phyloP scores from a whole-genome alignment of 768 basidiomycete species.

The Sporobolomyces phaffii region DNA sequence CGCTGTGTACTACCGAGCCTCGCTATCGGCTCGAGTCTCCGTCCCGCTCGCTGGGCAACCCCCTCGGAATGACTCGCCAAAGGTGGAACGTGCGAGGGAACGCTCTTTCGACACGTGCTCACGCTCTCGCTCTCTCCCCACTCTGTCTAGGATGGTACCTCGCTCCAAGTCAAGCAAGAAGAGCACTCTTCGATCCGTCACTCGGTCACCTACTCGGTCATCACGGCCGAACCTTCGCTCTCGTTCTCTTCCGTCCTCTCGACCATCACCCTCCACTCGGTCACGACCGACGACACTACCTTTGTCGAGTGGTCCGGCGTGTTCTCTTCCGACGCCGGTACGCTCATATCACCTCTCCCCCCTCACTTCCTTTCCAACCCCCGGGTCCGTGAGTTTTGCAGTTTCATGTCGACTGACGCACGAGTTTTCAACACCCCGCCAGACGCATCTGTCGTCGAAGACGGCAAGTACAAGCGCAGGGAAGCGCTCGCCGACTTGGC shows the following conservation, averaged over 20 bases:
- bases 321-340: slow-evolving; percentile 43
- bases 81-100: too few relatives aligned
- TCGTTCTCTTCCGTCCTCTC: slow-evolving; percentile 44
- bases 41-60: too few relatives aligned
- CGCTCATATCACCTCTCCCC: neutral
- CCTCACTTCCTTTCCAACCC: too few relatives aligned
- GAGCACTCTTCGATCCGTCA: slow-evolving; percentile 43
- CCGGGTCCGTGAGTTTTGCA: too few relatives aligned
- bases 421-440: too few relatives aligned
- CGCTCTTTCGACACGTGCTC: too few relatives aligned
- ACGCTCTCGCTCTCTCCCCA: too few relatives aligned
- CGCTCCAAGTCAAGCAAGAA: slow-evolving; percentile 44
- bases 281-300: slow-evolving; percentile 43
- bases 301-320: slow-evolving; percentile 42
- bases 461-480: slow-evolving; percentile 44
- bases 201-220: slow-evolving; percentile 42
- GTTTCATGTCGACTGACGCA: too few relatives aligned
- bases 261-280: slow-evolving; percentile 43
- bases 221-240: slow-evolving; percentile 43
- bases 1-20: too few relatives aligned
- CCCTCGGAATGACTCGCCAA: too few relatives aligned
- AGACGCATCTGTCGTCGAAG: slow-evolving; percentile 40
- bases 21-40: too few relatives aligned
- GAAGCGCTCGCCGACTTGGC: slow-evolving; percentile 45
- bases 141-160: slow-evolving; percentile 41